Base-by-base conservation (phyloP, 805 yeast species). In the Wickerhamiella azyma region DNA sequence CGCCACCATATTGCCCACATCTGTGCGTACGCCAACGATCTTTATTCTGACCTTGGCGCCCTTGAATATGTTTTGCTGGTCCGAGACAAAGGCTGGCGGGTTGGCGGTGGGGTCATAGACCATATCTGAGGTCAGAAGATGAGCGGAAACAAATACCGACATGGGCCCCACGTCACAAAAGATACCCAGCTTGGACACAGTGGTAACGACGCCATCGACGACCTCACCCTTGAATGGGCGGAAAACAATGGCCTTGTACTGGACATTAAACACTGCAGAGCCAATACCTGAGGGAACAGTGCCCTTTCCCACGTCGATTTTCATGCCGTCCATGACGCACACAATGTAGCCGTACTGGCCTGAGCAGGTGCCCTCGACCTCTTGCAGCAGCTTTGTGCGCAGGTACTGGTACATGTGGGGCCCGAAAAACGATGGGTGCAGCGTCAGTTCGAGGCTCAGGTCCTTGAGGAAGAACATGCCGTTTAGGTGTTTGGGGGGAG, bases 181-280 rank as follows among this genome's bases (percentile, higher is more conserved):
- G 54, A 92, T 85, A 8, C 98, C 98, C 80, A 89, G 82, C 77
- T 85, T 63, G 82, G 85, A 68, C 41, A 94, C 96, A 28, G 85
- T 83, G 11, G 95, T 83, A 13, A 92, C 97, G 19, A 89, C 79
- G 5, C 94, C 98, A 64, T 92, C 98, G 21, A 92, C 97, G 7
- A 92, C 98, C 65, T 92, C 98, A 30, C 97, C 98, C 66, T 92
- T 92, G 67, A 92, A 92, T 4, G 98, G 98, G 59, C 89, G 83
- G 94, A 96, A 92, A 29, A 92, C 96, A 44, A 92, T 88, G 0
- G 98, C 98, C 55, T 94, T 71, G 63, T 92, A 92, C 64, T 85
- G 85, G 45, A 92, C 97, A 56, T 85, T 94, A 58, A 92, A 92
- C 64, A 86, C 96, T 0, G 98, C 97, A 57, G 86, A 79, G 2